Base-by-base conservation (phyloP, 257 asterid species). In the Nicotiana benthamiana region DNA sequence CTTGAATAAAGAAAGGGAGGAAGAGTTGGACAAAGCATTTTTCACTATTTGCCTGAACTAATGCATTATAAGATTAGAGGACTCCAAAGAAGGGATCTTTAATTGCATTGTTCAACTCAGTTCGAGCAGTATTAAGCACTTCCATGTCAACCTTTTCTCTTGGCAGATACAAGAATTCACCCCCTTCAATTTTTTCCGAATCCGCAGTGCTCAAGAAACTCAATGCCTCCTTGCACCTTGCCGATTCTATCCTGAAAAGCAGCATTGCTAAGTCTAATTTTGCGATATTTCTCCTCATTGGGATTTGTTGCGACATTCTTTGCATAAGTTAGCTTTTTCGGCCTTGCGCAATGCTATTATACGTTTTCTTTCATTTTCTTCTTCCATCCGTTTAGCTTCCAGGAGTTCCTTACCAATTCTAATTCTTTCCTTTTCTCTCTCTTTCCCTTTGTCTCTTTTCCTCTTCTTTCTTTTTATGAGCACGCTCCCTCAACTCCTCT, bases 291-390 rank as follows among this genome's bases (percentile, higher is more conserved):
- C 90, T 96, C 98, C 87, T 96, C 97, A 12, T 86, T 86, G 3
- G 97, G 98, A 87, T 91, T 96, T 18, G 94, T 90, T 17, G 99
- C 98, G 1, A 91, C 98, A 76, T 96, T 96, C 87, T 91, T 91
- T 26, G 93, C 98, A 22, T 85, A 96, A 67, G 97, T 96, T 74
- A 96, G 82, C 97, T 91, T 96, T 94, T 88, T 94, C 99, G 32
- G 99, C 98, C 88, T 96, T 94, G 17, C 98, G 94, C 91, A 96
- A 82, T 81, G 97, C 97, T 83, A 96, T 46, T 75, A 92, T 64
- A 84, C 99, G 98, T 88, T 96, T 96, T 91, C 97, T 90, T 90
- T 96, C 99, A 87, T 96, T 96, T 6, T 90, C 99, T 85, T 96
- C 98, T 90, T 96, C 99, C 24, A 91, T 90, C 67, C 97, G 92